Conservation (phyloP, 495 filamentous ascomycete species). For the Penicillium silybi region DNA sequence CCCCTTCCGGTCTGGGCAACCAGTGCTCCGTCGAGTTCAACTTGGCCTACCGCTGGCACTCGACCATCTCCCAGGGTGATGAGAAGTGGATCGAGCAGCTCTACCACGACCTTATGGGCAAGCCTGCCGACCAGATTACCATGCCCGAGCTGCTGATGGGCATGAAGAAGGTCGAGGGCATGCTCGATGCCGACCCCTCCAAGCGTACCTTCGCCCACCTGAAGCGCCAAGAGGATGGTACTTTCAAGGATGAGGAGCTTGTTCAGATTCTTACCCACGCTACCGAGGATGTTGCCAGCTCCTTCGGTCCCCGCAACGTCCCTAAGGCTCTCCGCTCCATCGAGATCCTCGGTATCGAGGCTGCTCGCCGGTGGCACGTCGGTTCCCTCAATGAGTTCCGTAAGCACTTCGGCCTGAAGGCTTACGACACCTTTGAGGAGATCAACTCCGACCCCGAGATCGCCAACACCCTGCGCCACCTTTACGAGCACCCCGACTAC, state of each 20-base stretch:
- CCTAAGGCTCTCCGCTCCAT: slow-evolving; percentile 55
- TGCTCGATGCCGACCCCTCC: slow-evolving; percentile 47
- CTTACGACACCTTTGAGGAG: slow-evolving; percentile 57
- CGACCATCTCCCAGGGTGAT: slow-evolving; percentile 57
- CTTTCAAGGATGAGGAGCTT: slow-evolving; percentile 58
- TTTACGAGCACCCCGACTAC: slow-evolving; percentile 59
- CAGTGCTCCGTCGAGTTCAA: slow-evolving; percentile 72
- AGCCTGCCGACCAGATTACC: slow-evolving; percentile 51
- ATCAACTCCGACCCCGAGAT: slow-evolving; percentile 59
- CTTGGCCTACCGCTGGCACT: slow-evolving; percentile 70
- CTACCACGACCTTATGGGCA: slow-evolving; percentile 51
- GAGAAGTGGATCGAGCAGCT: slow-evolving; percentile 63
- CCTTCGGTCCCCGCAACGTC: slow-evolving; percentile 57
- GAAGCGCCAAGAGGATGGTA: slow-evolving; percentile 52
- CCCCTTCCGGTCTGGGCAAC: slow-evolving; percentile 64
- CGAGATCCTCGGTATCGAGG: slow-evolving; percentile 59
- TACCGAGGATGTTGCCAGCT: slow-evolving; percentile 57
- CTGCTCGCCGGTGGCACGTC: slow-evolving; percentile 57
- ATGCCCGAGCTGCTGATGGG: slow-evolving; percentile 50
- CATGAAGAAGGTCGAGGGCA: slow-evolving; percentile 48
- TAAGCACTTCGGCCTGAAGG: slow-evolving; percentile 55
- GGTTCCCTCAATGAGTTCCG: slow-evolving; percentile 63
- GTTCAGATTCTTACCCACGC: slow-evolving; percentile 56
- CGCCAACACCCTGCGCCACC: slow-evolving; percentile 45
- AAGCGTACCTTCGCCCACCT: slow-evolving; percentile 58